Evolutionary conservation across 257 asterid species (phyloP).

Genomic region (Salvia splendens): DNA sequence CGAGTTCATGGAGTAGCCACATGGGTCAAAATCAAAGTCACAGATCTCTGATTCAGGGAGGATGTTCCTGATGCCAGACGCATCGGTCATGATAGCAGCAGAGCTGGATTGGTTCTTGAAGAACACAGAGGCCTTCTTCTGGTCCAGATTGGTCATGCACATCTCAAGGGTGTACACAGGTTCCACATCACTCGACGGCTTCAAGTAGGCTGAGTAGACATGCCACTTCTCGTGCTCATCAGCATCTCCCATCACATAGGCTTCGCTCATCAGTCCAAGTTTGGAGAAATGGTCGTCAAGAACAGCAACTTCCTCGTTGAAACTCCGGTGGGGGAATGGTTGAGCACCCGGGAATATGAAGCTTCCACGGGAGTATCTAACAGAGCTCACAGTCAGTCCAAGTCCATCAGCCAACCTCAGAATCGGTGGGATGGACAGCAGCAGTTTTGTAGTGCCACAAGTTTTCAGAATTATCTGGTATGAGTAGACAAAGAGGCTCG

Average conservation of each 20-base stretch:
- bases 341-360: slow-evolving; percentile 82
- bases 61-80: slow-evolving; percentile 68
- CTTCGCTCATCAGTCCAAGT: slow-evolving; percentile 60
- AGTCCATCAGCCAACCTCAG: slow-evolving; percentile 52
- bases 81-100: slow-evolving; percentile 61
- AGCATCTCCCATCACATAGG: slow-evolving; percentile 59
- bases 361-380: slow-evolving; percentile 74
- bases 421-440: slow-evolving; percentile 70
- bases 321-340: slow-evolving; percentile 73
- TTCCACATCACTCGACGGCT: slow-evolving; percentile 9
- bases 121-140: slow-evolving; percentile 61
- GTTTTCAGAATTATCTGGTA: slow-evolving; percentile 76
- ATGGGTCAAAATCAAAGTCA: slow-evolving; percentile 79
- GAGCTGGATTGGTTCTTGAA: slow-evolving; percentile 64
- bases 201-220: slow-evolving; percentile 67
- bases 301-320: slow-evolving; percentile 66
- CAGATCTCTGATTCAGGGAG: slow-evolving; percentile 70
- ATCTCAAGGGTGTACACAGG: slow-evolving; percentile 70
- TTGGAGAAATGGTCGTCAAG: slow-evolving; percentile 59
- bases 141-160: slow-evolving; percentile 86
- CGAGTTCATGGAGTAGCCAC: slow-evolving; percentile 89
- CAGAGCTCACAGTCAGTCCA: slow-evolving; percentile 54
- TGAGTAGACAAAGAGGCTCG: slow-evolving; percentile 81
- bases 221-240: slow-evolving; percentile 72
- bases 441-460: slow-evolving; percentile 85